phyloP scores from a whole-genome alignment of 2,329 filamentous ascomycete genomes.

The Phoma sp. region DNA sequence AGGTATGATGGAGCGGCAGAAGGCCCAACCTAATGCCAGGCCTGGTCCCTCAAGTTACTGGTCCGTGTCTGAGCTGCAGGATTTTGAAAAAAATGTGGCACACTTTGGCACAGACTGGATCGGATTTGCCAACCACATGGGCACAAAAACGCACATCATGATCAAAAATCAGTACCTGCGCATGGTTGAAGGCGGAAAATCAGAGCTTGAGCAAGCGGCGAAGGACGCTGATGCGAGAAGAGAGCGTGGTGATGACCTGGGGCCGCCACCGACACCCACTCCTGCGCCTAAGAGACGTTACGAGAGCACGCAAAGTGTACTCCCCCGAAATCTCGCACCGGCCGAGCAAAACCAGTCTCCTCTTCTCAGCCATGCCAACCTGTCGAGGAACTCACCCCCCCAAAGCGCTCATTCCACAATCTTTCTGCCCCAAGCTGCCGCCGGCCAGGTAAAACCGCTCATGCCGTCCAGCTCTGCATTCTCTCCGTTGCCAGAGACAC shows the following conservation, averaged over 20 bases:
- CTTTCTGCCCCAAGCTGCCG: slow-evolving; percentile 44
- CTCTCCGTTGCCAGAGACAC: slow-evolving; percentile 34
- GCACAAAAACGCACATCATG: slow-evolving; percentile 86
- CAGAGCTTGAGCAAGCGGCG: slow-evolving; percentile 52
- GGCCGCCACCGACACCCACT: slow-evolving; percentile 57
- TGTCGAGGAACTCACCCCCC: slow-evolving; percentile 50
- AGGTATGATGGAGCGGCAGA: slow-evolving; percentile 46
- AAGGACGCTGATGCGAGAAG: slow-evolving; percentile 51
- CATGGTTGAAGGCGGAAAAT: slow-evolving; percentile 52
- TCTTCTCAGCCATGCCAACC: slow-evolving; percentile 27
- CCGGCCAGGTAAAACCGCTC: slow-evolving; percentile 35
- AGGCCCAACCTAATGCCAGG: slow-evolving; percentile 49
- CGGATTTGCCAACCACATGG: slow-evolving; percentile 78
- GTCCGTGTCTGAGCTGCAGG: slow-evolving; percentile 81
- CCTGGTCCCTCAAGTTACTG: slow-evolving; percentile 80
- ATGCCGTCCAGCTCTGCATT: slow-evolving; percentile 30
- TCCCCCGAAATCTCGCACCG: slow-evolving; percentile 53
- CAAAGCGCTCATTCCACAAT: slow-evolving; percentile 29
- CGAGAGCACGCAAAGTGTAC: slow-evolving; percentile 49
- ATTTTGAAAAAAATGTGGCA: slow-evolving; percentile 74
- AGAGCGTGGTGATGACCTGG: slow-evolving; percentile 54
- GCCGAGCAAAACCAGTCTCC: slow-evolving; percentile 52
- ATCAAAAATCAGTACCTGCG: slow-evolving; percentile 61
- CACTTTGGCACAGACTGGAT: slow-evolving; percentile 82
- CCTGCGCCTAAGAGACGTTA: slow-evolving; percentile 56